A percentile compares a stretch with the other conserved stretches of the same genome.
Evolutionary conservation across 1,284 basidiomycete genomes (phyloP).

Genomic region (Malassezia globosa): DNA sequence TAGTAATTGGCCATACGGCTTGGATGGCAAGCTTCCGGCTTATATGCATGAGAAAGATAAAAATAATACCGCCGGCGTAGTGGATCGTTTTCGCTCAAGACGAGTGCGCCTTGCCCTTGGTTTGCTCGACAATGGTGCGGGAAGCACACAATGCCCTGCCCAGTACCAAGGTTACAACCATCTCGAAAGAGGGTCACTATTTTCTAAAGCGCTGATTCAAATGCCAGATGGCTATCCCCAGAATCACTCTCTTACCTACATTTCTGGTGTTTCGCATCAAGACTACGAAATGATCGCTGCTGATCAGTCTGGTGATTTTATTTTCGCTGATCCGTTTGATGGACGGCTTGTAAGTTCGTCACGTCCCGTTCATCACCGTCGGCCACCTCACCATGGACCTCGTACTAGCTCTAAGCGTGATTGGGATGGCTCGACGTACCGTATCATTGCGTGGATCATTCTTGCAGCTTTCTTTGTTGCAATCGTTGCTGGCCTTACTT

Average conservation of each 20-base stretch:
- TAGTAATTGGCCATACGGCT: conserved; percentile 34
- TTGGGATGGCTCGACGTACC: conserved; percentile 5
- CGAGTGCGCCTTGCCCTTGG: conserved; percentile 30
- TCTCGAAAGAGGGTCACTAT: conserved; percentile 34
- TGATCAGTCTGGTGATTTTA: conserved; percentile 24
- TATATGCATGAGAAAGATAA: not conserved
- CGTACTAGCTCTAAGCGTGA: not conserved
- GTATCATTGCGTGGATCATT: conserved; percentile 10
- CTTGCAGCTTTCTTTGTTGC: conserved; percentile 8
- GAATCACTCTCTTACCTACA: conserved; percentile 28
- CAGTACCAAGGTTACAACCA: conserved; percentile 36
- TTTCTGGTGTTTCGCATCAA: conserved; percentile 37
- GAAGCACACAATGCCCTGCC: conserved; percentile 39
- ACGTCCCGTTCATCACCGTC: not conserved
- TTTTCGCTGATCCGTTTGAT: conserved; percentile 19
- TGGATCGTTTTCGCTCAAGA: conserved; percentile 26
- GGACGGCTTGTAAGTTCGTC: not conserved
- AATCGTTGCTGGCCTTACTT: conserved; percentile 1
- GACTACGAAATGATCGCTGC: conserved; percentile 42
- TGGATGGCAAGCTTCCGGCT: conserved; percentile 20
- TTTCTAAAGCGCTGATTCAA: conserved; percentile 17
- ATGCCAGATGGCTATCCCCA: conserved; percentile 21
- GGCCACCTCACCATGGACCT: not conserved
- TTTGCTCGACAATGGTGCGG: conserved; percentile 34
- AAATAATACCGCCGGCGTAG: not conserved